Percentiles rank a stretch among this genome's conserved stretches.
Conservation (phyloP, 345 rosid species). For the Brassica juncea region DNA sequence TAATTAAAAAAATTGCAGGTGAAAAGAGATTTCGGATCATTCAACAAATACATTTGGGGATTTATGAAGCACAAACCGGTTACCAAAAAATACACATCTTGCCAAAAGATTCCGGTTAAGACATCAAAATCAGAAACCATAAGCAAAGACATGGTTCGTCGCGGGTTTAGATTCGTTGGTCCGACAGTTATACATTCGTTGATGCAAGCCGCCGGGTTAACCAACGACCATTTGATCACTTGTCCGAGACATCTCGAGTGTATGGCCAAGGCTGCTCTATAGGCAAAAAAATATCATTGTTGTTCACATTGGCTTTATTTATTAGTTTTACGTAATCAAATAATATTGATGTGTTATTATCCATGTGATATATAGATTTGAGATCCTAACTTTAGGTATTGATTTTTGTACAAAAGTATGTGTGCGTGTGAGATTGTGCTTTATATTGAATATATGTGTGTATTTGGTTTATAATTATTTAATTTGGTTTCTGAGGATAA, state of each 20-base stretch:
- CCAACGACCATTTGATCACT: conserved; percentile 61
- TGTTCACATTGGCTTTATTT: conserved; percentile 26
- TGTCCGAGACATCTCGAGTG: conserved; percentile 65
- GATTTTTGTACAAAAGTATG: conserved; percentile 29
- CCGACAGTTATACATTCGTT: conserved; percentile 64
- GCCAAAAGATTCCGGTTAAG: conserved; percentile 65
- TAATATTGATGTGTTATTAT: conserved; percentile 13
- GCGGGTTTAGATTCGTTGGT: conserved; percentile 66
- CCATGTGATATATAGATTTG: conserved; percentile 40
- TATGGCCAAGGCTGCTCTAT: conserved; percentile 36
- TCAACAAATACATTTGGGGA: conserved; percentile 63
- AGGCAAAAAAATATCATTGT: not conserved
- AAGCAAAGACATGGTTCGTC: conserved; percentile 71
- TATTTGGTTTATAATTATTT: conserved; percentile 16
- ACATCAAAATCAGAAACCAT: conserved; percentile 66
- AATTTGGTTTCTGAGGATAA: conserved; percentile 15
- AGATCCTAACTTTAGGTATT: conserved; percentile 38
- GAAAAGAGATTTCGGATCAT: conserved; percentile 55
- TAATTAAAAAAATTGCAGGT: conserved; percentile 35
- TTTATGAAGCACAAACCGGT: conserved; percentile 55
- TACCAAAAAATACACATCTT: conserved; percentile 46
- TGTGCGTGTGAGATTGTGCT: conserved; percentile 25
- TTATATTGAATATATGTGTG: conserved; percentile 8
- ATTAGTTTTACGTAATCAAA: conserved; percentile 6
- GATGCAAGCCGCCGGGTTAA: conserved; percentile 72